phyloP scores from a whole-genome alignment of 73 alveolate genomes.

The Paramecium octaurelia region DNA sequence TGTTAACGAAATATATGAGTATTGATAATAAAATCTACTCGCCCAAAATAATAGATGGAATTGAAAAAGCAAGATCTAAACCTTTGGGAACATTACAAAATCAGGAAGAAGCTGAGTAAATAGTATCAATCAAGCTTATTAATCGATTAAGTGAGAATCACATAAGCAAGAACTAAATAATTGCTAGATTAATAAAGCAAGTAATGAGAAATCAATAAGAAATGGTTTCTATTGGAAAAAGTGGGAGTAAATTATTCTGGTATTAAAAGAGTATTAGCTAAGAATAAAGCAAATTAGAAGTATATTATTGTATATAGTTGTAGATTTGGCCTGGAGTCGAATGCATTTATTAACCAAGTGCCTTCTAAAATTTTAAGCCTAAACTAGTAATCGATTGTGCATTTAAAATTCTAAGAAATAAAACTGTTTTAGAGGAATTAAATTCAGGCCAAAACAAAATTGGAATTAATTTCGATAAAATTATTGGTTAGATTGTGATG shows the following conservation, averaged over 20 bases:
- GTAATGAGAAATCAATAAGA: neutral
- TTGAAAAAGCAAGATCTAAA: neutral
- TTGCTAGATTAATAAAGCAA: neutral
- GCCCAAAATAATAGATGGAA: neutral
- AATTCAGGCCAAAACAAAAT: too few relatives aligned
- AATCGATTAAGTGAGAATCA: neutral
- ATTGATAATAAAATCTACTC: neutral
- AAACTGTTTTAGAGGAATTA: neutral
- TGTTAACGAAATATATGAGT: neutral
- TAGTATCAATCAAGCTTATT: neutral
- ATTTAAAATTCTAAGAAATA: neutral
- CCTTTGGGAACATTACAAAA: neutral
- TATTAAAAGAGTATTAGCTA: neutral
- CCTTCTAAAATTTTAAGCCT: neutral
- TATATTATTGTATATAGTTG: neutral
- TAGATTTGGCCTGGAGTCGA: slow-evolving; percentile 45
- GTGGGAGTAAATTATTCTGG: neutral
- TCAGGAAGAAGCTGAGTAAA: neutral
- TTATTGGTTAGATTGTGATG: slow-evolving; percentile 52
- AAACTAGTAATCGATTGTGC: neutral
- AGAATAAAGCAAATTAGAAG: neutral
- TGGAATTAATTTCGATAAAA: too few relatives aligned
- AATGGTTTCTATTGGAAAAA: slow-evolving; percentile 14
- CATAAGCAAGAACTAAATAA: neutral
- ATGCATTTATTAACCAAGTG: neutral